Conservation (phyloP, 805 yeast species). For the Ascoidea asiatica region DNA sequence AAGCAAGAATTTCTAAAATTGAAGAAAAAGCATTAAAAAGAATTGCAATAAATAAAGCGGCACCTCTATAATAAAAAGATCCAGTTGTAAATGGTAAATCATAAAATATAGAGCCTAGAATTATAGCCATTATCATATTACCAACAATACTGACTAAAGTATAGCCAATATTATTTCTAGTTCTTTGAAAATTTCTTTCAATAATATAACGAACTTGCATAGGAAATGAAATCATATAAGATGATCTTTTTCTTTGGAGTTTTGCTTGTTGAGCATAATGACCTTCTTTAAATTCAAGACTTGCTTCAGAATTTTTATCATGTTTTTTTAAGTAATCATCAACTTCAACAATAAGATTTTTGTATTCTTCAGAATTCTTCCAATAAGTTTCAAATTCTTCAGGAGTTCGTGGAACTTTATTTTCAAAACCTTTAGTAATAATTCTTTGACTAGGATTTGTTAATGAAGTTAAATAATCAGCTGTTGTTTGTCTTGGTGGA, state of each 20-base stretch:
- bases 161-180: constrained; percentile 33
- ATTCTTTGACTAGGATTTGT: constrained; percentile 41
- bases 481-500: constrained; percentile 45
- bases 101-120: constrained; percentile 43
- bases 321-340: constrained; percentile 23
- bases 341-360: constrained; percentile 25
- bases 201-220: constrained; percentile 36
- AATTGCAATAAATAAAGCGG: constrained; percentile 53
- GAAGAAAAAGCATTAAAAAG: constrained; percentile 49
- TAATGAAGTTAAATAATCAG: constrained; percentile 42
- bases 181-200: constrained; percentile 32
- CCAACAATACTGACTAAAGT: constrained; percentile 26
- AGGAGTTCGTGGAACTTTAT: constrained; percentile 37
- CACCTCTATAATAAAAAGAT: constrained; percentile 40
- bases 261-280: constrained; percentile 38
- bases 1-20: constrained; percentile 37
- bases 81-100: constrained; percentile 27
- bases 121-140: constrained; percentile 36
- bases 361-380: constrained; percentile 30
- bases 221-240: constrained; percentile 34
- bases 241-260: constrained; percentile 27
- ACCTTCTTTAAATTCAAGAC: constrained; percentile 18
- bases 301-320: constrained; percentile 14
- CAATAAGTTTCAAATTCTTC: constrained; percentile 38
- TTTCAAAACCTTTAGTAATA: constrained; percentile 27